Base-by-base conservation (phyloP, 2,329 filamentous ascomycete species). In the Fusarium sp. region DNA sequence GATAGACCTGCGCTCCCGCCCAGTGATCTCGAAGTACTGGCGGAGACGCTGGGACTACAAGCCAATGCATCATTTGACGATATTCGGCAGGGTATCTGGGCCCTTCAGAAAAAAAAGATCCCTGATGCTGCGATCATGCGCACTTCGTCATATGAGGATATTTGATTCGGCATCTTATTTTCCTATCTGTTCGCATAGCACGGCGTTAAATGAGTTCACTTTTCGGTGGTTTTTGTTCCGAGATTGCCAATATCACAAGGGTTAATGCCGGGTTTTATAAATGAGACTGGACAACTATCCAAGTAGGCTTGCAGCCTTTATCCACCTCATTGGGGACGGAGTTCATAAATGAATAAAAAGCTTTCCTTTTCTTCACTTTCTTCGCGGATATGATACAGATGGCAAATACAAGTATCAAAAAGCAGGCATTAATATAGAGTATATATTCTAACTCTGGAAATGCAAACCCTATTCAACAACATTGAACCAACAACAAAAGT, bases 41-140 rank as follows among this genome's bases (percentile, higher is more conserved):
- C 79, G 8, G 65, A 71, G 20, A 71, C 76, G 3, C 70, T 81
- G 19, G 79, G 79, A 1, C 49, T 81, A 15, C 69, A 75, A 48
- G 59, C 65, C 6, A 79, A 79, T 56, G 78, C 78, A 5, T 77
- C 77, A 19, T 61, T 81, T 7, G 74, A 76, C 20, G 76, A 81
- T n/a, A 72, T 81, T 14, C 71, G 72, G 45, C 72, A 73, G 41
- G 72, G 76, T 24, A 80, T 81, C 7, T 66, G 67, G 62, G 67
- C 73, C 33, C 62, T 81, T 30, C 74, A 73, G 62, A 73, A 62
- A 22, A 67, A 65, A 33, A 59, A 30, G 3, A 20, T 61, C 7
- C 41, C 62, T 9, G 56, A 60, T 24, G 41, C 47, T 19, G 61
- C 65, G 5, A 53, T 64, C 10, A 37, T 63, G n/a, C 50, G 67